Conservation (phyloP, 495 filamentous ascomycete species). For the Penicillium goetzii region DNA sequence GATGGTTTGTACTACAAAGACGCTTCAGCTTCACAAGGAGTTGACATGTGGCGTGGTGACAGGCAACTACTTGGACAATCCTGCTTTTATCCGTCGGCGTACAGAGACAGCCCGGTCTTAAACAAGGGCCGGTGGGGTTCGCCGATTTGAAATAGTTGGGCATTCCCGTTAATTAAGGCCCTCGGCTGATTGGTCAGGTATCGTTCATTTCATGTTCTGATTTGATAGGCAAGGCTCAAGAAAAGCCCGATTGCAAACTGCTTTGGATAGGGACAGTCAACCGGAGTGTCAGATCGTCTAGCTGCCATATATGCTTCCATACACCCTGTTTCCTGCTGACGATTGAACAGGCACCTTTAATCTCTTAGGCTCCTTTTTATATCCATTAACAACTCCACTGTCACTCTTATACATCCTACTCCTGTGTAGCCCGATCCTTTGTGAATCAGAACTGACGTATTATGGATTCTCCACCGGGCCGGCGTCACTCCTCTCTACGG, state of each 20-base stretch:
- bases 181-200: not conserved
- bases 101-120: constrained; percentile 7
- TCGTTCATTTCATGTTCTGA: not conserved
- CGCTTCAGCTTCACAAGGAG: not conserved
- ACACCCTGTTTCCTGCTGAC: not conserved
- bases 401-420: not conserved
- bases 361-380: not conserved
- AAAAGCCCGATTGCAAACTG: constrained; percentile 3
- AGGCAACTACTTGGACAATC: not conserved
- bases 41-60: constrained; percentile 6
- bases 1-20: constrained; percentile 5
- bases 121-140: not conserved
- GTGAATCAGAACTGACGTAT: not conserved
- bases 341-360: not conserved
- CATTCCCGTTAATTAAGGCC: constrained; percentile 1
- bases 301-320: not conserved
- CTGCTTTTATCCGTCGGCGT: not conserved
- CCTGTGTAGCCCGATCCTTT: not conserved
- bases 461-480: not conserved
- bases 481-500: not conserved
- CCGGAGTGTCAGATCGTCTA: not conserved
- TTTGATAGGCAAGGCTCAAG: not conserved
- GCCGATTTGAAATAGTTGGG: constrained; percentile 6
- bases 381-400: not conserved
- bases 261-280: not conserved